phyloP scores from a whole-genome alignment of 345 rosid genomes.

The Melastoma malabathricum region DNA sequence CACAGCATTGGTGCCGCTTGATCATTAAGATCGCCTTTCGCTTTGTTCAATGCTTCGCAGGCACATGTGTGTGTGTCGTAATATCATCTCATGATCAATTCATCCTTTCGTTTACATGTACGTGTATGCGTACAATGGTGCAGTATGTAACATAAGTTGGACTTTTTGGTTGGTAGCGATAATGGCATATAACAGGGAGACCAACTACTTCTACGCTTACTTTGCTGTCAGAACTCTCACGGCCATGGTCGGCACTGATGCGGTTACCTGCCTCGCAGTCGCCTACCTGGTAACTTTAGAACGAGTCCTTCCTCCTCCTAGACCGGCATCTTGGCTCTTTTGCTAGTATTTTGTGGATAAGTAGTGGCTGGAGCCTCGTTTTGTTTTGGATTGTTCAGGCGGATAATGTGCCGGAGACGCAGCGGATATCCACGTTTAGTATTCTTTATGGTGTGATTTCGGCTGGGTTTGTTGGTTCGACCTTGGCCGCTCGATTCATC shows the following conservation, averaged over 20 bases:
- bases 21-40: too few relatives aligned
- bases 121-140: too few relatives aligned
- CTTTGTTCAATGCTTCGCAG: too few relatives aligned
- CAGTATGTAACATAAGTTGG: neutral
- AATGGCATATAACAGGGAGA: slow-evolving; percentile 60
- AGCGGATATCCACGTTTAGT: slow-evolving; percentile 58
- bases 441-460: slow-evolving; percentile 42
- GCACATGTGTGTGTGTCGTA: too few relatives aligned
- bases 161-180: slow-evolving; percentile 33
- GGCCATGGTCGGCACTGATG: slow-evolving; percentile 48
- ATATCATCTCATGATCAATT: neutral
- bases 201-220: slow-evolving; percentile 51
- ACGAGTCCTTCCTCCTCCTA: too few relatives aligned
- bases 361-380: neutral
- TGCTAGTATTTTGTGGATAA: neutral
- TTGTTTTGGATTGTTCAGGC: slow-evolving; percentile 30
- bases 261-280: slow-evolving; percentile 57
- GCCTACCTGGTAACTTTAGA: slow-evolving; percentile 59
- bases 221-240: slow-evolving; percentile 46
- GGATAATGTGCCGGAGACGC: slow-evolving; percentile 31
- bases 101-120: too few relatives aligned
- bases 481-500: slow-evolving; percentile 65
- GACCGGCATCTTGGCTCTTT: neutral
- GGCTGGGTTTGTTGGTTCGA: slow-evolving; percentile 40
- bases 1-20: too few relatives aligned